Percentiles rank a stretch among this genome's conserved stretches.
Evolutionary conservation across 1,139 yeast genomes (phyloP).

Genomic region (Lodderomyces elongisporus): DNA sequence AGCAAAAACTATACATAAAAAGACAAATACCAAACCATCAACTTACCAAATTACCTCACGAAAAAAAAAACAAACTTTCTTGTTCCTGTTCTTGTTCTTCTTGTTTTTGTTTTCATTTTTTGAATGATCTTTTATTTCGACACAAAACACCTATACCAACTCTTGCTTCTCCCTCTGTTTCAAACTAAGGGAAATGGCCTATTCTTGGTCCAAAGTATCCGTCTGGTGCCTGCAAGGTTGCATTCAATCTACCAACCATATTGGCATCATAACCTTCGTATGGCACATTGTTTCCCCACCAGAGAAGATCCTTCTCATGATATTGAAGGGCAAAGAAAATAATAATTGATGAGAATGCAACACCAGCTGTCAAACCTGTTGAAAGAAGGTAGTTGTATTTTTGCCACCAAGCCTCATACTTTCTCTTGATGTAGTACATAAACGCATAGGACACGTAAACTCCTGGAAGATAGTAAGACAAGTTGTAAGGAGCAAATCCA

Average conservation of each 20-base stretch:
- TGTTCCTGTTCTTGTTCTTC: too few relatives aligned
- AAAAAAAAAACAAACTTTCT: too few relatives aligned
- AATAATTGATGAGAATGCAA: constrained; percentile 45
- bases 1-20: too few relatives aligned
- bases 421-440: constrained; percentile 41
- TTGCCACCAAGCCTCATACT: constrained; percentile 49
- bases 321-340: constrained; percentile 51
- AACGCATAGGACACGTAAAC: constrained; percentile 35
- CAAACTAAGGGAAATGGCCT: constrained; percentile 37
- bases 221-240: constrained; percentile 23
- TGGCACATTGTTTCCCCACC: constrained; percentile 57
- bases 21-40: too few relatives aligned
- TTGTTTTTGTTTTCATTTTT: too few relatives aligned
- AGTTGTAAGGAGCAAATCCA: constrained; percentile 45
- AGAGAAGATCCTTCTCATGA: constrained; percentile 30
- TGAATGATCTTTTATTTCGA: too few relatives aligned
- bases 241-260: constrained; percentile 20
- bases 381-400: constrained; percentile 52
- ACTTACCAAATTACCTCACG: too few relatives aligned
- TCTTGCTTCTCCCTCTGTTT: too few relatives aligned
- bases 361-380: constrained; percentile 49
- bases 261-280: constrained; percentile 35
- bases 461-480: constrained; percentile 43
- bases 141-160: too few relatives aligned
- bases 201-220: constrained; percentile 46